Conservation (phyloP, 441 rosid species). For the Populus trichocarpa region DNA sequence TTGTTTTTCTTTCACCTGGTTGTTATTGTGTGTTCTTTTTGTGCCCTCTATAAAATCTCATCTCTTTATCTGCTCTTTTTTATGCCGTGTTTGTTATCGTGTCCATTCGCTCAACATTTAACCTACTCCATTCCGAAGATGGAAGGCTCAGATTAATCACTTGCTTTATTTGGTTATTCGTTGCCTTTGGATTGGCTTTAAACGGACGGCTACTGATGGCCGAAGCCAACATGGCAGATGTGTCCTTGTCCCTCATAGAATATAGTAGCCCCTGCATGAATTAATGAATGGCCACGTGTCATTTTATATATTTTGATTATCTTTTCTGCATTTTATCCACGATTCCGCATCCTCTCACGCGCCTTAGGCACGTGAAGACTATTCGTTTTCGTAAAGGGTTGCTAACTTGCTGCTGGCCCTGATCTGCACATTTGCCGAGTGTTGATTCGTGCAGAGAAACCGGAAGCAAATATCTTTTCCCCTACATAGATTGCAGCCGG, state of each 20-base stretch:
- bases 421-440: background rate
- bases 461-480: background rate
- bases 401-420: background rate
- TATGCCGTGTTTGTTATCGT: background rate
- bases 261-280: too few relatives aligned
- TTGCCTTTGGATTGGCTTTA: slow-evolving; percentile 11
- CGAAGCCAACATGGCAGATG: slow-evolving; percentile 47
- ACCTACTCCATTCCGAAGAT: background rate
- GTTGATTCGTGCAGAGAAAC: background rate
- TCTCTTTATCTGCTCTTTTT: background rate
- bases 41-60: background rate
- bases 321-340: background rate
- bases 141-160: slow-evolving; percentile 37
- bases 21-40: background rate
- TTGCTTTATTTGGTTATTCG: background rate
- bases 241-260: slow-evolving; percentile 42
- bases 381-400: background rate
- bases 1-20: background rate
- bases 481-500: background rate
- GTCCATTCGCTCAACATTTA: slow-evolving; percentile 18
- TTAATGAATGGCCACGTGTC: slow-evolving; percentile 19
- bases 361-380: background rate
- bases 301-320: background rate
- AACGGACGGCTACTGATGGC: slow-evolving; percentile 23
- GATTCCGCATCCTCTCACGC: background rate